Evolutionary conservation across 1,139 yeast species (phyloP), one percentile per base, ranked within the genome.

Genomic region (Pichiaceae sp.): DNA sequence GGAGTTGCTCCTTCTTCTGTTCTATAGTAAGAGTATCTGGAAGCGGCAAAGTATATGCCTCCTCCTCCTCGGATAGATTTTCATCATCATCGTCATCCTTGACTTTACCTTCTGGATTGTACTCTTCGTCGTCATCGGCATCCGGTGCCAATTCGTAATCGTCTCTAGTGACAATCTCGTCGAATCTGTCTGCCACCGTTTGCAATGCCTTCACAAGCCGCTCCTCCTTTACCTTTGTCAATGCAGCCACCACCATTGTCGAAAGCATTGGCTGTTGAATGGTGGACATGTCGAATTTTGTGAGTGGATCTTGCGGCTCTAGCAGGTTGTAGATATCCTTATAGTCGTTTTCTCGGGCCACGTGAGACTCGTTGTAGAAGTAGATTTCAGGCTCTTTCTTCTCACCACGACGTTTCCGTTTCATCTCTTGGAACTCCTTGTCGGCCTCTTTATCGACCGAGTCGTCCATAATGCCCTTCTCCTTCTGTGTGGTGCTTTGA

Each of bases 191-290:
- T 27, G 76, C 66, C 4, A 85, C 73, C 36, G 85, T 75, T 16
- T 75, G 74, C 42, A 86, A 62, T 1, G 85, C 93, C 42, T 76
- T 74, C n/a, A 75, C 64, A 32, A 91, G 64, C 42, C 68, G 71
- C 8, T 64, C 64, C 0, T 69, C 63, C 37, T 74, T 72, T 0
- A 76, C 75, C 29, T 69, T 69, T 35, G 66, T 65, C 49, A 81
- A 66, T 2, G 82, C 87, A 31, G 75, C 72, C 40, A 76, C 63
- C 17, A 81, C 84, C 69, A 80, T 79, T 33, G 74, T 70, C 25
- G 71, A 69, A 38, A 86, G 72, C 4, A 81, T 66, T 39, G 78
- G 75, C 27, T 70, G 71, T 2, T 93, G 83, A 14, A 89, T 63
- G 7, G 73, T 63, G 6, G 84, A 69, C 36, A 86, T 73, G 55